phyloP scores from a whole-genome alignment of 495 filamentous ascomycete genomes.

The Neurospora tetraspora region DNA sequence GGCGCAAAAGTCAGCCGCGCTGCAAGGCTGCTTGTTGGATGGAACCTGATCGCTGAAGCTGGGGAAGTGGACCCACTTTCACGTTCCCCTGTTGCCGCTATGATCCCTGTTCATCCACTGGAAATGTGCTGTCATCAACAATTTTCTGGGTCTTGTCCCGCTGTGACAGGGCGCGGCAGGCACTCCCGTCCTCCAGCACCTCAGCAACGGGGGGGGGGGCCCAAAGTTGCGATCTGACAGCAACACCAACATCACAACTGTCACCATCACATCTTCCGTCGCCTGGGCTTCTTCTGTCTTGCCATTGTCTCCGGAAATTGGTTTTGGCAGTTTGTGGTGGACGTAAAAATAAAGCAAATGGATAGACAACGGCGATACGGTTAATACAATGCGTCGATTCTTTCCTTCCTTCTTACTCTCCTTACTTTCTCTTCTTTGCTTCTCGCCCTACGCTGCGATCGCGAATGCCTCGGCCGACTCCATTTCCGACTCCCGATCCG shows the following conservation, averaged over 20 bases:
- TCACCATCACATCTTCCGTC: not conserved
- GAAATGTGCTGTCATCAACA: not conserved
- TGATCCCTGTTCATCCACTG: constrained; percentile 1
- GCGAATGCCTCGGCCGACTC: constrained; percentile 6
- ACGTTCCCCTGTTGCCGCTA: not conserved
- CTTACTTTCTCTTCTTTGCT: constrained; percentile 13
- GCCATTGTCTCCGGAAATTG: constrained; percentile 2
- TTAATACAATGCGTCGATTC: constrained; percentile 21
- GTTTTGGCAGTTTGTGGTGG: not conserved
- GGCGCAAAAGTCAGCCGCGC: constrained; percentile 13
- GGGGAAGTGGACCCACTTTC: constrained; percentile 8
- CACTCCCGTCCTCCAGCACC: not conserved
- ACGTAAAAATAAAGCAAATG: constrained; percentile 13
- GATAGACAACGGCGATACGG: constrained; percentile 16
- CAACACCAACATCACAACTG: not conserved
- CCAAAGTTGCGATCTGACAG: not conserved
- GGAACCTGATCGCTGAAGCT: not conserved
- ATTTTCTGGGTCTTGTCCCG: not conserved
- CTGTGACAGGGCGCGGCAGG: not conserved
- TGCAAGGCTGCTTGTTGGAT: constrained; percentile 15
- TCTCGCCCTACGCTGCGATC: constrained; percentile 26
- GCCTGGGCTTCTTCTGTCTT: not conserved
- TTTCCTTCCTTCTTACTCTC: constrained; percentile 14
- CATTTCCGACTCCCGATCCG: constrained; percentile 25
- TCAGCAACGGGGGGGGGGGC: not conserved